phyloP scores from a whole-genome alignment of 192 early-diverging fungal genomes.

The Umbelopsis sp. region DNA sequence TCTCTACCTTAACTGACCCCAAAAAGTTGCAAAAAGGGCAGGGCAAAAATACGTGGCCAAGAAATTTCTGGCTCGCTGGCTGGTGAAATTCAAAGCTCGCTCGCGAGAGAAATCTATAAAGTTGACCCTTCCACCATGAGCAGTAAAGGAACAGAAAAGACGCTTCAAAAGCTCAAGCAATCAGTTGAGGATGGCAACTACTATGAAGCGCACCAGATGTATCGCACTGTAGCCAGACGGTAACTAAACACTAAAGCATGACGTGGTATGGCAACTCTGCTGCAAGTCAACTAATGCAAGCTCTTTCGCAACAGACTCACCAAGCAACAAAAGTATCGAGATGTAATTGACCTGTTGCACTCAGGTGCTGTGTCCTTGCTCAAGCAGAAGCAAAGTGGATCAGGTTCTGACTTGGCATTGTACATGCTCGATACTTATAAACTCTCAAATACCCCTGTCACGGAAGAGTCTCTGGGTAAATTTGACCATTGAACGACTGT shows the following conservation, averaged over 20 bases:
- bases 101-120: too few relatives aligned
- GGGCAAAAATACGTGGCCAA: too few relatives aligned
- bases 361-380: constrained; percentile 79
- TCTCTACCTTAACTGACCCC: too few relatives aligned
- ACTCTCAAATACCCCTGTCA: constrained; percentile 65
- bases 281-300: background rate
- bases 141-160: constrained; percentile 60
- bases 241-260: constrained; percentile 36
- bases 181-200: constrained; percentile 80
- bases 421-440: constrained; percentile 86
- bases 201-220: constrained; percentile 98
- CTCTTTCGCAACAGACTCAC: constrained; percentile 60
- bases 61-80: too few relatives aligned
- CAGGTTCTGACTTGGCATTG: constrained; percentile 79
- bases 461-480: constrained; percentile 67
- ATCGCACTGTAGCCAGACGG: constrained; percentile 88
- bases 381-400: constrained; percentile 79
- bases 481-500: background rate
- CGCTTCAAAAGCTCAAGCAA: constrained; percentile 69
- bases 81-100: too few relatives aligned
- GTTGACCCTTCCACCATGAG: constrained; percentile 19
- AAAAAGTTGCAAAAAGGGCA: too few relatives aligned
- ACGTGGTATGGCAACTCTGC: background rate
- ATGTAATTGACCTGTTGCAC: constrained; percentile 79
- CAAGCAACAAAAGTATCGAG: constrained; percentile 81